Base-by-base conservation (phyloP, 805 yeast genomes). In the Candida ulmi region DNA sequence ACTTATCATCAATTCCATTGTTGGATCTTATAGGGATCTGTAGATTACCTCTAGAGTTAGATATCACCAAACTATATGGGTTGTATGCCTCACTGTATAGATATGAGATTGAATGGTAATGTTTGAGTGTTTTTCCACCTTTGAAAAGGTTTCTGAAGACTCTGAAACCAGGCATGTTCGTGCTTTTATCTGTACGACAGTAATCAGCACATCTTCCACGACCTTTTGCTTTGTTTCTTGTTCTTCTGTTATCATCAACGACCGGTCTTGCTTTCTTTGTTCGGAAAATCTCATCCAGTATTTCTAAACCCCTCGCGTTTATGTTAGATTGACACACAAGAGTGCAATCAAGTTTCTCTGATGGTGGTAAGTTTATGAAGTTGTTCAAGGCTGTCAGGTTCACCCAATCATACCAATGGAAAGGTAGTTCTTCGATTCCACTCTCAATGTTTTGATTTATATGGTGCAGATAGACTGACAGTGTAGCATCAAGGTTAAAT, bases 391-490 rank as follows among this genome's bases (percentile, higher is more conserved):
- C 54, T 1, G 71, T 62, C 47, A 73, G 55, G 46, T 73, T 76
- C 0, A 65, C 65, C 78, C 80, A 76, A 45, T 76, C 83, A 37
- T 68, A 70, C 83, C 82, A 76, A 35, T 74, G 74, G 46, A 76
- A 75, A 1, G 74, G 72, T 0, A 76, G 17, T 19, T 31, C 34
- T 19, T 21, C 5, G 11, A 16, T 7, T 6, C 17, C 25, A 13
- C 3, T 6, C 9, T 30, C 33, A 15, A 29, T 29, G 8, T 30
- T 17, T 30, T 9, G 7, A 23, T 17, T 15, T 8, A 17, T 9
- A 17, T 30, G 23, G 23, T 21, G 25, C 4, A 31, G 26, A n/a
- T 19, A 31, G 16, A 19, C 26, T n/a, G 34, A 31, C 8, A 31
- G 24, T 6, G 34, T 31, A 11, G 17, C 17, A 19, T 31, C 34